Percentiles rank a stretch among this genome's conserved stretches.
Evolutionary conservation across 2,329 filamentous ascomycete genomes (phyloP).

Genomic region (Colletotrichum sp.): DNA sequence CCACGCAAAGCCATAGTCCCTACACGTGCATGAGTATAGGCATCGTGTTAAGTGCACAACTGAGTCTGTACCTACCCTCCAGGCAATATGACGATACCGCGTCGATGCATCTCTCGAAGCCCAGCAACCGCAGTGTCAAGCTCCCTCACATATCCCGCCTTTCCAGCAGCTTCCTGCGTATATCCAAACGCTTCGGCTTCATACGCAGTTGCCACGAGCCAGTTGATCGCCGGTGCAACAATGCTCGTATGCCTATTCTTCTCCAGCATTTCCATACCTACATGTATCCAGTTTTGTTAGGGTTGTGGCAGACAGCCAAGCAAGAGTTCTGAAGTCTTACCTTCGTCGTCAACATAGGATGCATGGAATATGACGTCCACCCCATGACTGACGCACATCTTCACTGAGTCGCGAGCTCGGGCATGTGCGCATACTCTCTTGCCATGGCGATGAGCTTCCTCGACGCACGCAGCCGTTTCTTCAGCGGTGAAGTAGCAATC

Average conservation of each 20-base stretch:
- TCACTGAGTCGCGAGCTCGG: not conserved
- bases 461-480: not conserved
- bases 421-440: not conserved
- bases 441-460: not conserved
- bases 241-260: not conserved
- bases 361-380: not conserved
- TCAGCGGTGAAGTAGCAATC: not conserved
- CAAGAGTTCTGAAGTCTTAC: rapidly evolving
- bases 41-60: not conserved
- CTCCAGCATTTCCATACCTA: not conserved
- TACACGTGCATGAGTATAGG: not conserved
- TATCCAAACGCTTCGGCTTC: not conserved
- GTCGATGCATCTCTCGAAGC: not conserved
- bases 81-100: not conserved
- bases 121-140: not conserved
- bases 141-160: not conserved
- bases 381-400: not conserved
- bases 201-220: not conserved
- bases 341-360: not conserved
- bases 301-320: not conserved
- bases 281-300: rapidly evolving
- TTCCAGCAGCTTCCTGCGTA: not conserved
- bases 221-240: not conserved
- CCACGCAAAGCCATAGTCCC: not conserved
- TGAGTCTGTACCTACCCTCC: not conserved